Evolutionary conservation across 2,329 filamentous ascomycete species (phyloP).

Genomic region (Diaporthe sp.): DNA sequence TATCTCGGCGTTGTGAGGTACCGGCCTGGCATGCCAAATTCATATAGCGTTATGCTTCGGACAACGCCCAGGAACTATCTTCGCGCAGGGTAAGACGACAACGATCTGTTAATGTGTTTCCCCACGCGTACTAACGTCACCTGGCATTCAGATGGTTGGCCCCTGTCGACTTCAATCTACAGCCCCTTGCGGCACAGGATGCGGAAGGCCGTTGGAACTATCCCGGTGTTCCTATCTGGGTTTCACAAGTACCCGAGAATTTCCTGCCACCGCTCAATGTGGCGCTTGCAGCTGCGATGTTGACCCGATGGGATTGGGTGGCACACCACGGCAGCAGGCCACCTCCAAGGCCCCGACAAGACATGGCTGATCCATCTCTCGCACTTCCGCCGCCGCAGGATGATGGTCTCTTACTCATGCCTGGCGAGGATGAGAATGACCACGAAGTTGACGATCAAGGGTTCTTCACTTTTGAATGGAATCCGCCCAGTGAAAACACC

Average conservation of each 20-base stretch:
- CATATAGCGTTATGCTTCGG: neutral
- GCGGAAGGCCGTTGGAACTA: neutral
- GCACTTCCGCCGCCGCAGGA: neutral
- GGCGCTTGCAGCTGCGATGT: neutral
- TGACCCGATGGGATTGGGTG: neutral
- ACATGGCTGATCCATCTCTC: neutral
- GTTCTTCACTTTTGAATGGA: neutral
- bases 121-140: neutral
- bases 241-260: neutral
- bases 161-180: neutral
- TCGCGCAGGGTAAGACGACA: neutral
- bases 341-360: neutral
- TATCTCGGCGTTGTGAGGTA: constrained; percentile 8
- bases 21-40: neutral
- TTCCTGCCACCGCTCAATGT: neutral
- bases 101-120: too few relatives aligned
- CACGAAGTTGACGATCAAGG: neutral
- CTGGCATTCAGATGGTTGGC: neutral
- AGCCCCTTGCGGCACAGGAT: neutral
- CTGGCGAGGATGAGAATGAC: neutral
- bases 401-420: neutral
- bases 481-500: neutral
- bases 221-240: constrained; percentile 3
- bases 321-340: neutral
- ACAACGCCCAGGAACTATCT: neutral